Evolutionary conservation across 192 early-diverging fungal genomes (phyloP), one percentile per base, ranked within the genome.

Genomic region (Funneliformis mosseae): DNA sequence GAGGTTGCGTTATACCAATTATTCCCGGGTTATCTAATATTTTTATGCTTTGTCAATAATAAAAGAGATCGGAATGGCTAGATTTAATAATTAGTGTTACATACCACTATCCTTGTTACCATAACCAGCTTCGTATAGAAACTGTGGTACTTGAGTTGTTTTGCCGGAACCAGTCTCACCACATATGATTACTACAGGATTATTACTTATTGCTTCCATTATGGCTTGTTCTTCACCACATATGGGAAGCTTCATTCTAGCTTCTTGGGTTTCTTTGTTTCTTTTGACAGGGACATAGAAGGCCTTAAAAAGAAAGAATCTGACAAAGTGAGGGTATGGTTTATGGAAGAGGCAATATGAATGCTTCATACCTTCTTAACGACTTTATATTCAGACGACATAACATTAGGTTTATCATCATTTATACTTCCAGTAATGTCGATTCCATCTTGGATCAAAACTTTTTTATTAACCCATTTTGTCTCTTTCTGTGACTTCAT

Each of bases 111-210:
- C 81, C 0, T 94, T 90, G 82, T 98, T 92, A 43, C 96, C 94
- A 81, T 97, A 99, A n/a, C 98, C 98, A 41, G 98, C 95, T 81
- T 99, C 98, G 74, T 98, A 96, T 71, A 99, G 86, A 74, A 99
- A 98, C 86, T 99, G 97, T 2, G 98, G 98, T 0, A 99, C 92
- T 84, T 98, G 97, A 1, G 97, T 98, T 16, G 97, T 98, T 85
- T 98, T 97, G 74, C 97, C 96, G 55, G 94, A 96, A 43, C 98
- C 98, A 0, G 98, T 99, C 84, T 99, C 98, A 80, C 98, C 98
- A 84, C 97, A 98, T 63, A 99, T 91, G 50, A 99, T 93, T 11
- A 94, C 89, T 11, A 97, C 93, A 14, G 93, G 90, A 82, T 99
- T 94, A n/a, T 90, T 86, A 33, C 87, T 79, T 76, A 99, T 97